Conservation (phyloP, 2,329 filamentous ascomycete species). For the Botrytis fragariae region DNA sequence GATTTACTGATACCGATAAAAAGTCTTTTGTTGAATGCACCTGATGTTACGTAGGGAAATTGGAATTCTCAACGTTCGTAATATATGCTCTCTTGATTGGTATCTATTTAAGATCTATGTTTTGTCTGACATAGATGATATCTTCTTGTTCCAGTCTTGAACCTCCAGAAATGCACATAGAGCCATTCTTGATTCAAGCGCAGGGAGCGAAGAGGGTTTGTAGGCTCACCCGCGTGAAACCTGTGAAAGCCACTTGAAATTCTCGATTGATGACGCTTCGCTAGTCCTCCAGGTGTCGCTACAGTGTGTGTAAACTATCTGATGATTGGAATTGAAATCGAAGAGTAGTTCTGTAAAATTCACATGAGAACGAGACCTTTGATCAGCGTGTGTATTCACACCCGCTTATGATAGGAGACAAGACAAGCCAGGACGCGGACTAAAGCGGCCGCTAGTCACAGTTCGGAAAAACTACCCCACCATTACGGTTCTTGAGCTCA, state of each 20-base stretch:
- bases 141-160: neutral
- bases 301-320: neutral
- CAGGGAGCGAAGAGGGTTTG: neutral
- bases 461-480: constrained; percentile 18
- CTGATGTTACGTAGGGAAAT: neutral
- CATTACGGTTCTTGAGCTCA: neutral
- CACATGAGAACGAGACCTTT: neutral
- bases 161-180: neutral
- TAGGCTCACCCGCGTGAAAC: neutral
- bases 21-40: neutral
- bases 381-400: neutral
- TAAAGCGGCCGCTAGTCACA: constrained; percentile 7
- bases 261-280: no score
- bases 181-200: neutral
- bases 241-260: neutral
- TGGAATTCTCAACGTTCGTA: neutral
- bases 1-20: neutral
- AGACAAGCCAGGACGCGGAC: neutral
- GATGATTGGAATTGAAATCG: neutral
- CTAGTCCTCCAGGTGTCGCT: no score
- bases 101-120: neutral
- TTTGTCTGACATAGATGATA: neutral
- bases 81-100: neutral
- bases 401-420: neutral
- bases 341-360: neutral